A percentile compares a stretch with the other conserved stretches of the same genome.
Evolutionary conservation across 2,329 filamentous ascomycete species (phyloP).

Genomic region (Alternaria brassicae): DNA sequence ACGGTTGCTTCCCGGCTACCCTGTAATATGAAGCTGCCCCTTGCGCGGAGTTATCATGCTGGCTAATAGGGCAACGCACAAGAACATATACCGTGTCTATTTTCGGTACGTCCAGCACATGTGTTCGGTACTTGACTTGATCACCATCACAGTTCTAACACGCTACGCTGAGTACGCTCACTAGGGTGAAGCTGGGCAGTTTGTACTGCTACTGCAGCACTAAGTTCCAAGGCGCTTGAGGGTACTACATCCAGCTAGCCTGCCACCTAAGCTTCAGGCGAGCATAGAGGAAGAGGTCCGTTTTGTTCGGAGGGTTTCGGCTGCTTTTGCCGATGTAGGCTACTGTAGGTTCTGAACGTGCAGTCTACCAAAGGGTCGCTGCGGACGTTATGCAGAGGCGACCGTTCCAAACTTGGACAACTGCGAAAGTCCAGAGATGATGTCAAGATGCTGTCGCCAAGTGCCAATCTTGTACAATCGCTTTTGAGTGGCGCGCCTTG

Average conservation of each 20-base stretch:
- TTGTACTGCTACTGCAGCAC: constrained; percentile 5
- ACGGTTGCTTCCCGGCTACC: neutral
- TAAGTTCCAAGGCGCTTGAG: neutral
- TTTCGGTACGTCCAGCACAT: constrained; percentile 1
- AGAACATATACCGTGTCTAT: neutral
- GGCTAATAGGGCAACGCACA: neutral
- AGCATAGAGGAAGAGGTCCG: constrained; percentile 17
- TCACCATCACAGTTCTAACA: neutral
- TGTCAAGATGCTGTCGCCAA: neutral
- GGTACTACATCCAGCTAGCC: constrained; percentile 13
- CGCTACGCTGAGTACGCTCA: neutral
- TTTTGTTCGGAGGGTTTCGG: constrained; percentile 3
- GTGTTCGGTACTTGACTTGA: neutral
- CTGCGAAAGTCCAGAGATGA: neutral
- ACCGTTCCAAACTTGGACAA: neutral
- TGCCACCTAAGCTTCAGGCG: constrained; percentile 15
- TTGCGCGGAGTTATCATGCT: constrained; percentile 15
- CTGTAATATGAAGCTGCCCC: constrained; percentile 6
- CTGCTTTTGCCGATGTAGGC: constrained; percentile 2
- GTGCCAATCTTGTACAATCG: neutral
- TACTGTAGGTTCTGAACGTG: constrained; percentile 2
- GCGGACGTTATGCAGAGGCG: constrained; percentile 4
- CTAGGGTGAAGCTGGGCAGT: neutral
- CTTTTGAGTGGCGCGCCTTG: neutral
- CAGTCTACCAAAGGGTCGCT: neutral